Evolutionary conservation across 768 basidiomycete species (phyloP).

Genomic region (Leucosporidium scottii): DNA sequence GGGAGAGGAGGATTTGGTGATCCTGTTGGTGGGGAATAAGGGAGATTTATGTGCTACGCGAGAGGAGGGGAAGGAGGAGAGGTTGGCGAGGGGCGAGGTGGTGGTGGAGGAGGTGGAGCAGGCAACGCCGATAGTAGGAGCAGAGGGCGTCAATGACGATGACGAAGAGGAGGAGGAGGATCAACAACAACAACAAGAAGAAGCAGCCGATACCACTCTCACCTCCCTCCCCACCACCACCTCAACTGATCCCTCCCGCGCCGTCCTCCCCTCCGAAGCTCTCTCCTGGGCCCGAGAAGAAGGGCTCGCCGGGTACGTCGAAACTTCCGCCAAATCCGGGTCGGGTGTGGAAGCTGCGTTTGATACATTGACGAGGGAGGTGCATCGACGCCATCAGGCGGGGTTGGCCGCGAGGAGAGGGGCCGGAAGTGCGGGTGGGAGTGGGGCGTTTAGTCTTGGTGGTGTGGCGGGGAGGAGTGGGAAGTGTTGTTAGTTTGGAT

Average conservation of each 20-base stretch:
- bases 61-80: background rate
- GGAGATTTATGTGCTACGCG: constrained; percentile 44
- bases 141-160: constrained; percentile 16
- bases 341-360: constrained; percentile 26
- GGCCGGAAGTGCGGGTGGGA: no score
- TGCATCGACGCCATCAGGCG: background rate
- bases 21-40: constrained; percentile 57
- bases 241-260: no score
- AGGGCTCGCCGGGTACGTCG: constrained; percentile 33
- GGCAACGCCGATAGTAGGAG: no score
- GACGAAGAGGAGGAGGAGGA: background rate
- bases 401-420: background rate
- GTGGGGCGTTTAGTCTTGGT: no score
- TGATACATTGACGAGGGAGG: background rate
- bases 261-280: no score
- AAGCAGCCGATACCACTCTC: background rate
- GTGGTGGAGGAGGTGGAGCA: constrained; percentile 26
- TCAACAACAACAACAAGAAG: background rate
- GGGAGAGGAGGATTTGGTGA: constrained; percentile 79
- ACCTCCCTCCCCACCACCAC: no score
- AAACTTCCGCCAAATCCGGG: constrained; percentile 35
- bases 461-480: no score
- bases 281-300: constrained; percentile 27
- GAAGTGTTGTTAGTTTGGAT: no score
- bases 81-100: background rate